Evolutionary conservation across 2,329 filamentous ascomycete genomes (phyloP), one percentile per base, ranked within the genome.

Genomic region (Botrytis pseudocinerea): DNA sequence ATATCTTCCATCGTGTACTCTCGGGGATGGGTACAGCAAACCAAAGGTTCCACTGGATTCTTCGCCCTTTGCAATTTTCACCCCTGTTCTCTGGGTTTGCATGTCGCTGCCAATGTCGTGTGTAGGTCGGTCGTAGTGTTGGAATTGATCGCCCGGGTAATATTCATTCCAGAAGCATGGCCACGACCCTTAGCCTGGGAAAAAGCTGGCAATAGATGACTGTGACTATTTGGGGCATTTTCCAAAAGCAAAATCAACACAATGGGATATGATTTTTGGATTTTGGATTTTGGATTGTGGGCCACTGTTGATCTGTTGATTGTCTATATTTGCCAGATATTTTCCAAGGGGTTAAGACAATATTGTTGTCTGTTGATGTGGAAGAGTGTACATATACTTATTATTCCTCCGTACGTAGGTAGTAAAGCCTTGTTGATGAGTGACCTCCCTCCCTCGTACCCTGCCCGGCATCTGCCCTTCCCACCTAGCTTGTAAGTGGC

Each of bases 91-190:
- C 20, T 48, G 46, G 46, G 20, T 48, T 22, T 46, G 44, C 22
- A 4, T 25, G 8, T 48, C 25, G 38, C 1, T 38, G 35, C 35
- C 35, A 8, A 38, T 38, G 32, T 32, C 32, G 38, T 38, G 38
- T 8, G 2, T 22, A 4, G 0, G 54, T 28, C 8, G 12, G 32
- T 14, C 4, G 18, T 44, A 63, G 61, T 10, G 18, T 44, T 42
- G 61, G 61, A 63, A 63, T 63, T 44, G 61, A 63, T 63, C 61
- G 61, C 44, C 61, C 61, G 61, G 61, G 25, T 63, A 44, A 22
- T 63, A 28, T 40, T 44, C 61, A 63, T 63, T 63, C 61, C 61
- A 63, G 61, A 63, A 63, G 61, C 61, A 44, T 44, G 60, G 60
- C 60, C 60, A 62, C 60, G 60, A 62, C 38, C 22, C 35, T 12